A percentile compares a stretch with the other conserved stretches of the same genome.
Conservation (phyloP, 2,329 filamentous ascomycete species). For the Pyricularia pennisetigena region DNA sequence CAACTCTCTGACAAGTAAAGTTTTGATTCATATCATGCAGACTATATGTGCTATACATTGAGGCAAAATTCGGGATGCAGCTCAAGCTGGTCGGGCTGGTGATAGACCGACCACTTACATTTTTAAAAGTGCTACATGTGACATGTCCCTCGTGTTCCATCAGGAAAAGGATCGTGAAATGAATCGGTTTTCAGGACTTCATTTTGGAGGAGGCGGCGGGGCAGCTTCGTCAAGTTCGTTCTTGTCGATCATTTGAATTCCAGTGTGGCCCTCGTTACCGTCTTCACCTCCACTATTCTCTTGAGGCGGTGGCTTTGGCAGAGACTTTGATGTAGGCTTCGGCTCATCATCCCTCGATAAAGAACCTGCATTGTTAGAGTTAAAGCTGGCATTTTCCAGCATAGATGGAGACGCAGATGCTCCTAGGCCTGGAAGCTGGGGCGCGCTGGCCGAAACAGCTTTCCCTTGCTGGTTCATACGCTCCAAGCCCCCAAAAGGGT, state of each 20-base stretch:
- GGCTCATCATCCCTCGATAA: background rate
- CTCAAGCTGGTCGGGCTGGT: background rate
- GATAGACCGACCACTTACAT: background rate
- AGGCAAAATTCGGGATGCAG: background rate
- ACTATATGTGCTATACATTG: background rate
- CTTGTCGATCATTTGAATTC: conserved; percentile 10
- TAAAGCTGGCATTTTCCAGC: background rate
- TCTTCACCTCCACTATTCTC: conserved; percentile 4
- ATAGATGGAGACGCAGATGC: background rate
- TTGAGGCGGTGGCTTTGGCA: background rate
- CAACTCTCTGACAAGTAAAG: background rate
- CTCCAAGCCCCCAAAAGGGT: conserved; percentile 1
- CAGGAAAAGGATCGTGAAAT: background rate
- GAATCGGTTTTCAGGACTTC: background rate
- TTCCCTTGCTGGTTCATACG: background rate
- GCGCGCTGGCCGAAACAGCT: conserved; percentile 1
- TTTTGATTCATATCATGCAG: background rate
- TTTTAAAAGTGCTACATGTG: background rate
- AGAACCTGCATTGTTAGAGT: background rate
- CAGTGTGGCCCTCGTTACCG: conserved; percentile 7
- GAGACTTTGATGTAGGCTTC: background rate
- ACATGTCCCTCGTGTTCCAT: background rate
- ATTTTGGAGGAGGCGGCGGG: background rate
- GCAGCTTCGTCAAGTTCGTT: conserved; percentile 4
- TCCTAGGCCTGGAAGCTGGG: background rate